These are phyloP conservation scores for Funneliformis geosporum DNA, from an alignment of 192 early-diverging fungal species.

Conservation along the genomic window DNA sequence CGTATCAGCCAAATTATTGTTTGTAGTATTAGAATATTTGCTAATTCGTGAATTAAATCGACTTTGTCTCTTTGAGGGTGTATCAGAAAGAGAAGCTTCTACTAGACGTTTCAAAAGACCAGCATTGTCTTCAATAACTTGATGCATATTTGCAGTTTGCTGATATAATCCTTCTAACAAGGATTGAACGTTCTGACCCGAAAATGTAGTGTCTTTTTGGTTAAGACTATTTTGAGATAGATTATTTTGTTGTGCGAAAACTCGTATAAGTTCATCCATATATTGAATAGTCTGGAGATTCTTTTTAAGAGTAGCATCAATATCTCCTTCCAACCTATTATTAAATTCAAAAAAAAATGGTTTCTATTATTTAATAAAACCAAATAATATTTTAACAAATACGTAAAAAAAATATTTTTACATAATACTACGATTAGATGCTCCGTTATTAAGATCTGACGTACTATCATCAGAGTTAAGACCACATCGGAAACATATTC, in stretches of 20 bases:
- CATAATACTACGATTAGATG: constrained; percentile 9
- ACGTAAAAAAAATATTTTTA: not conserved
- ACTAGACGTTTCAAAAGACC: not conserved
- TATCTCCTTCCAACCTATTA: constrained; percentile 14
- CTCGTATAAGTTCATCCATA: constrained; percentile 13
- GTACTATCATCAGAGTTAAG: not conserved
- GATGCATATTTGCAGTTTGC: constrained; percentile 12
- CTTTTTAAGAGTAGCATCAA: constrained; percentile 6
- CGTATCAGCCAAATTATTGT: not conserved
- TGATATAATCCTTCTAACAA: constrained; percentile 10
- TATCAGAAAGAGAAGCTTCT: not conserved
- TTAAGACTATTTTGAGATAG: not conserved
- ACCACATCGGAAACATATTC: not conserved
- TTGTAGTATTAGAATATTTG: not conserved
- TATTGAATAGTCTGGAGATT: constrained; percentile 18
- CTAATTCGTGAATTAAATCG: not conserved
- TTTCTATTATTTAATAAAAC: not conserved
- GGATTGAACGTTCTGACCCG: constrained; percentile 2
- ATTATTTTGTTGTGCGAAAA: constrained; percentile 24
- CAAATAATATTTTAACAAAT: not conserved
- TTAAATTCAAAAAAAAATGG: not conserved
- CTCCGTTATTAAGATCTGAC: not conserved
- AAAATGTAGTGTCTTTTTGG: not conserved
- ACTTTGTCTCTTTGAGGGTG: constrained; percentile 6
- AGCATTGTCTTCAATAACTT: constrained; percentile 3